Conservation (phyloP, 805 yeast genomes). For the Saturnispora galanensis region DNA sequence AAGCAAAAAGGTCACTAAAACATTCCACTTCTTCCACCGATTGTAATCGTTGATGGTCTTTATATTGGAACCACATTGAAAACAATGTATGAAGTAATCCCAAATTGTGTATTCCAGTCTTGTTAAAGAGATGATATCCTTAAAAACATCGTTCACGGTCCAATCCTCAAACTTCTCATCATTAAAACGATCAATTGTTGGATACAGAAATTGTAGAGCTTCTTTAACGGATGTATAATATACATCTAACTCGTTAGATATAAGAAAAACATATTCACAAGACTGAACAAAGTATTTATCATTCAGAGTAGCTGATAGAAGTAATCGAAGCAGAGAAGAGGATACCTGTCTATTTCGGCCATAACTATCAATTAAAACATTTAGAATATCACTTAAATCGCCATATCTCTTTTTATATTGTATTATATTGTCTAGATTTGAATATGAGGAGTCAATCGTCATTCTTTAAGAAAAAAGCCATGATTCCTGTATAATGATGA, state of each 20-base stretch:
- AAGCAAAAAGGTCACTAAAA: not conserved
- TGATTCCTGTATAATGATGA: too few species aligned
- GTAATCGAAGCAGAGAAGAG: not conserved
- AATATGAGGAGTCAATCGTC: too few species aligned
- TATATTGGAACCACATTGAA: slow-evolving; percentile 3
- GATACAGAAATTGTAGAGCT: not conserved
- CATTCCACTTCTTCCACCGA: slow-evolving; percentile 1
- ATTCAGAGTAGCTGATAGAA: not conserved
- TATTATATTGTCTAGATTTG: too few species aligned
- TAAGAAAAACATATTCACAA: not conserved
- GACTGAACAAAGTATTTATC: not conserved
- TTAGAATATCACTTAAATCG: too few species aligned
- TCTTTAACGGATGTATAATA: not conserved
- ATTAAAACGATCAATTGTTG: not conserved
- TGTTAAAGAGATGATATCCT: not conserved
- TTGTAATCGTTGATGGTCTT: not conserved
- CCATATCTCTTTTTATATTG: too few species aligned
- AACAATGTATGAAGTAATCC: slow-evolving; percentile 7
- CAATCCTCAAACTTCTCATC: not conserved
- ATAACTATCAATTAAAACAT: too few species aligned
- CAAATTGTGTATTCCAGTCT: slow-evolving; percentile 2
- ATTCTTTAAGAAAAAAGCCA: too few species aligned
- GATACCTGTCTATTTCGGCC: not conserved
- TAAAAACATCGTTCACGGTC: not conserved
- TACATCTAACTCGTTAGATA: not conserved